phyloP scores from a whole-genome alignment of 2,329 filamentous ascomycete species.

The Fusarium annulatum region DNA sequence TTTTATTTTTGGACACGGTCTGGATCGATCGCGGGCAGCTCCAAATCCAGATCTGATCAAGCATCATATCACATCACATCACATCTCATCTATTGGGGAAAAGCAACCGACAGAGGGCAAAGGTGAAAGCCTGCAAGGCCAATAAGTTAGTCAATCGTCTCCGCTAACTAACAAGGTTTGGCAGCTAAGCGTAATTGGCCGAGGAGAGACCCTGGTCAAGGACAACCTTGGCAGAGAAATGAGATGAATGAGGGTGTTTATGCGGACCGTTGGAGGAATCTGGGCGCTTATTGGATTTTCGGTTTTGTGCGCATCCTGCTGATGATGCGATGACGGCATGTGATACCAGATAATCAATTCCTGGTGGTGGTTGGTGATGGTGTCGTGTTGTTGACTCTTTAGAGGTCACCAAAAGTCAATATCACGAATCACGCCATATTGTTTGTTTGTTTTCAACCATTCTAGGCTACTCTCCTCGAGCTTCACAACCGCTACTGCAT shows the following conservation, averaged over 20 bases:
- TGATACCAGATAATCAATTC: conserved; percentile 9
- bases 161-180: conserved; percentile 12
- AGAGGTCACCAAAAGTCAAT: conserved; percentile 18
- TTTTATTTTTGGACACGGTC: conserved; percentile 31
- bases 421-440: conserved; percentile 21
- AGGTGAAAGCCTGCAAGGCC: conserved; percentile 1
- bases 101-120: conserved; percentile 1
- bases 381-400: conserved; percentile 5
- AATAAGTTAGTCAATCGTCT: background rate
- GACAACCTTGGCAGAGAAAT: conserved; percentile 37
- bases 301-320: background rate
- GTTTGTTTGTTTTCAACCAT: conserved; percentile 24
- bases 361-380: background rate
- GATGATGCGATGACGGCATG: conserved; percentile 36
- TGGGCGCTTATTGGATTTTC: background rate
- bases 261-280: conserved; percentile 20
- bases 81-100: background rate
- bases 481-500: conserved; percentile 2
- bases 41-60: conserved; percentile 25
- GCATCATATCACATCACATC: background rate
- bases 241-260: conserved; percentile 35
- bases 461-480: background rate
- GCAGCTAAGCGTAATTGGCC: conserved; percentile 32
- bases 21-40: conserved; percentile 29
- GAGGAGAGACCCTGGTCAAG: conserved; percentile 21